phyloP scores from a whole-genome alignment of 1,284 basidiomycete species.

The Singerocomus rubriflavus region DNA sequence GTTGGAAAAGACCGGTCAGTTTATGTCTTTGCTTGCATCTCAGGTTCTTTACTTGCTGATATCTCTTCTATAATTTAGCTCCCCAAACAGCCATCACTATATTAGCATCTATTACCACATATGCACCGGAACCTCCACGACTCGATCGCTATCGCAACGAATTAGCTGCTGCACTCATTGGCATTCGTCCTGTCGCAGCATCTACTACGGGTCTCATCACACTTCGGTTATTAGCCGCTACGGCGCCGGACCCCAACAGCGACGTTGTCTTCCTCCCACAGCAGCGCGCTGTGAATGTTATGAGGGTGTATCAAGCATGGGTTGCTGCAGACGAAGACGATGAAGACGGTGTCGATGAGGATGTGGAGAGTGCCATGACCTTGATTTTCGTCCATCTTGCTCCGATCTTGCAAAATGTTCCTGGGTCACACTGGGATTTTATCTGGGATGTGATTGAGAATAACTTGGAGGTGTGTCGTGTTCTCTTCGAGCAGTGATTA shows the following conservation, averaged over 20 bases:
- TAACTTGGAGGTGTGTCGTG: slow-evolving; percentile 74
- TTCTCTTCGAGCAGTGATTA: background rate
- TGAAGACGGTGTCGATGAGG: slow-evolving; percentile 51
- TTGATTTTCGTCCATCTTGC: slow-evolving; percentile 75
- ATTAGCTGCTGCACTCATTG: slow-evolving; percentile 76
- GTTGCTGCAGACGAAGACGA: slow-evolving; percentile 63
- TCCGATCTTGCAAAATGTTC: slow-evolving; percentile 85
- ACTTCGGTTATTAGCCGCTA: slow-evolving; percentile 70
- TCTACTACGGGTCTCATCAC: slow-evolving; percentile 67
- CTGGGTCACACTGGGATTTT: slow-evolving; percentile 89
- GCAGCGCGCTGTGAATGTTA: slow-evolving; percentile 84
- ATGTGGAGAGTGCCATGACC: slow-evolving; percentile 76
- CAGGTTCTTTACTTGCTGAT: slow-evolving; percentile 1
- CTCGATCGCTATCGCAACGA: slow-evolving; percentile 89
- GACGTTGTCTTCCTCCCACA: slow-evolving; percentile 86
- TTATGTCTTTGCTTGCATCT: background rate
- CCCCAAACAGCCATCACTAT: slow-evolving; percentile 68
- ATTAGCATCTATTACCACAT: slow-evolving; percentile 56
- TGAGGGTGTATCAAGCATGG: slow-evolving; percentile 87
- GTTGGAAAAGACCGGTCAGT: slow-evolving; percentile 56
- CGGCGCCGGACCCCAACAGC: slow-evolving; percentile 77
- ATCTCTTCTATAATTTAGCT: slow-evolving; percentile 40
- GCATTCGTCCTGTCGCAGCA: slow-evolving; percentile 61
- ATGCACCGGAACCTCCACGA: slow-evolving; percentile 65
- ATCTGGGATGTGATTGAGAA: slow-evolving; percentile 89